Base-by-base conservation (phyloP, 192 early-diverging fungal species). In the Coemansia sp. region DNA sequence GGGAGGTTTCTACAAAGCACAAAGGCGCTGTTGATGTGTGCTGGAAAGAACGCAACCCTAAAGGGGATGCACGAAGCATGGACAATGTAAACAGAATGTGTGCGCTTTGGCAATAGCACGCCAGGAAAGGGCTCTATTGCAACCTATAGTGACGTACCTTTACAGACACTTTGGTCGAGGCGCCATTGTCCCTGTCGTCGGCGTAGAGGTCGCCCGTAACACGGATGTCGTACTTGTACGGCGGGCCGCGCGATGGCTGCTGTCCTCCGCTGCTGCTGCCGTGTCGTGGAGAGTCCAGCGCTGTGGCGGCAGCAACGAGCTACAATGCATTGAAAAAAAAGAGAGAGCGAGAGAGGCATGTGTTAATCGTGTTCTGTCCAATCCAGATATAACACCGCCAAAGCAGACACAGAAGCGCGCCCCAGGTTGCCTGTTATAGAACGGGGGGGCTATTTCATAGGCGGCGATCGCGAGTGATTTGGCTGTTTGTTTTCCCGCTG, bases 201-300 rank as follows among this genome's bases (percentile, higher is more conserved):
- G 54, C 59, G 53, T 73, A 83, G 22, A 83, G 63, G 55, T 76
- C 82, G 55, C 82, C 82, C 0, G 74, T 73, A 32, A 83, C 82
- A 42, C 76, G 82, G 36, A 83, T 83, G 53, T 83, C 82, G 50
- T 83, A 83, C 54, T 79, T 79, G 66, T 73, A 83, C 38, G 82
- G 82, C 43, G 70, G 23, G 10, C 61, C 60, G 49, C 66, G 71
- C 25, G n/a, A 35, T 4, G n/a, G 29, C 33, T 20, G 32, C 33
- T 57, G 55, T 35, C 23, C 32, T n/a, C 19, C 17, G 14, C 8
- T 35, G 33, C 55, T 9, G 15, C 19, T 62, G 49, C 50, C 69
- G 52, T 15, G 10, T 1, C 49, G 9, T 50, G 20, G 49, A 25
- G 49, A 9, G 23, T 53, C 36, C 63, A 65, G 60, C 40, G 42